Percentiles rank a stretch among this genome's conserved stretches.
These are phyloP conservation scores for Malassezia sp. DNA, from an alignment of 1,284 basidiomycete genomes.

Conservation along the genomic window DNA sequence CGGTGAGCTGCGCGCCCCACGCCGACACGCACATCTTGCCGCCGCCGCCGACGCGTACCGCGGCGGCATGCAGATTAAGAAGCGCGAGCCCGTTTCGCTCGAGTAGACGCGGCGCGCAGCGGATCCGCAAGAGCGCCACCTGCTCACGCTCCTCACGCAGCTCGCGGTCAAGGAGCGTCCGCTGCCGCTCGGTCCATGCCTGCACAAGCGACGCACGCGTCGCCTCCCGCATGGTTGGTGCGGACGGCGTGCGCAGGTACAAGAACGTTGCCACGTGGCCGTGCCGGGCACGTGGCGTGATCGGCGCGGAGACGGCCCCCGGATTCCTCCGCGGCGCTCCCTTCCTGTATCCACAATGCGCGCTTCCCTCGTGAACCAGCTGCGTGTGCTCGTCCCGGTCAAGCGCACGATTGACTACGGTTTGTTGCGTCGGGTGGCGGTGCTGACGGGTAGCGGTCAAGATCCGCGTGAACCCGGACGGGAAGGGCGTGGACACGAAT, in stretches of 20 bases:
- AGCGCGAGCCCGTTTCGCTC: conserved; percentile 77
- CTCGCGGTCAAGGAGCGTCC: conserved; percentile 59
- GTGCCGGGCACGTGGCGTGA: not conserved
- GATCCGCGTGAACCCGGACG: conserved; percentile 44
- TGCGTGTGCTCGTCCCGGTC: conserved; percentile 43
- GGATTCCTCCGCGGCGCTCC: conserved; percentile 11
- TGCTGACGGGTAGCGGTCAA: conserved; percentile 31
- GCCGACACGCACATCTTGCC: conserved; percentile 64
- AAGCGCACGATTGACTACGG: conserved; percentile 47
- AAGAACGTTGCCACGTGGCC: conserved; percentile 11
- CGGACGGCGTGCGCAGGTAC: not conserved
- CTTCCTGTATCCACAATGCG: conserved; percentile 23
- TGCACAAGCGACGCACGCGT: conserved; percentile 30
- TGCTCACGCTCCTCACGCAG: conserved; percentile 71
- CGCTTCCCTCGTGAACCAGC: conserved; percentile 39
- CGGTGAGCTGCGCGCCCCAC: not conserved
- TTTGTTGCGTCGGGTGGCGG: conserved; percentile 6
- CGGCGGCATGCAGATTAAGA: conserved; percentile 60
- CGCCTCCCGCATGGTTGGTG: conserved; percentile 15
- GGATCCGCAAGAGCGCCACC: conserved; percentile 66
- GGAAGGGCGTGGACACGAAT: conserved; percentile 45
- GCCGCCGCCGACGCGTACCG: conserved; percentile 67
- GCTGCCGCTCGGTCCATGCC: conserved; percentile 63
- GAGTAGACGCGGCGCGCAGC: conserved; percentile 69
- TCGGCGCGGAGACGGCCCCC: not conserved